These are phyloP conservation scores for Suillus ampliporus DNA, from an alignment of 768 basidiomycete species.

Conservation along the genomic window DNA sequence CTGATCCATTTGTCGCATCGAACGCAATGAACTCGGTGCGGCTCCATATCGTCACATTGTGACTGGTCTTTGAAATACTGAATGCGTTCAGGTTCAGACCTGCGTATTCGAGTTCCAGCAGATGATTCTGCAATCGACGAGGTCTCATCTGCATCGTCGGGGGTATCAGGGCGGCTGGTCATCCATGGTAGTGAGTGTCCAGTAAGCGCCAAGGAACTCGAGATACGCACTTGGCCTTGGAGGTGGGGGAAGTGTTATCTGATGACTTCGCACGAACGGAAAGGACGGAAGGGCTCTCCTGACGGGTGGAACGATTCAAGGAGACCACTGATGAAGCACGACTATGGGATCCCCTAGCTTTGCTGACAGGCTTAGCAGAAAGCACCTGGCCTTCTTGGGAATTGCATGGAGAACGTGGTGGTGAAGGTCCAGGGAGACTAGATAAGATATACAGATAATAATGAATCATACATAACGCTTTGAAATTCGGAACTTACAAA, in stretches of 20 bases:
- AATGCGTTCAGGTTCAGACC: constrained; percentile 65
- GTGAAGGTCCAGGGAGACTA: constrained; percentile 33
- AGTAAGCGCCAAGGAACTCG: background rate
- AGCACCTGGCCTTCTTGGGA: constrained; percentile 14
- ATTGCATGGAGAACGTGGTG: constrained; percentile 22
- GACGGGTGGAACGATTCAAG: background rate
- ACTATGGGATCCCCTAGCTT: constrained; percentile 19
- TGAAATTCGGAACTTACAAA: constrained; percentile 29
- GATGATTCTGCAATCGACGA: constrained; percentile 61
- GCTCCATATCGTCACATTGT: constrained; percentile 60
- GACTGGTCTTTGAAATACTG: constrained; percentile 69
- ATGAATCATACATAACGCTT: background rate
- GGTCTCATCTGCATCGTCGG: constrained; percentile 44
- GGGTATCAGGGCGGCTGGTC: constrained; percentile 11
- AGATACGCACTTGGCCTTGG: background rate
- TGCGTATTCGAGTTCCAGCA: constrained; percentile 50
- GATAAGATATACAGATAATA: constrained; percentile 5
- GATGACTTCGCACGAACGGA: constrained; percentile 11
- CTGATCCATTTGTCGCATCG: constrained; percentile 62
- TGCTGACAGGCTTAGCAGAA: constrained; percentile 30
- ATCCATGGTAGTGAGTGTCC: background rate
- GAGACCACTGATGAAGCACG: constrained; percentile 22
- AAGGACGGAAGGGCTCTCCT: constrained; percentile 10
- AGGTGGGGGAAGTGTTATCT: background rate
- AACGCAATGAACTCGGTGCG: constrained; percentile 61